Percentiles rank a stretch among this genome's conserved stretches.
These are phyloP conservation scores for Jackrogersella minutella DNA, from an alignment of 495 filamentous ascomycete species.

Conservation along the genomic window DNA sequence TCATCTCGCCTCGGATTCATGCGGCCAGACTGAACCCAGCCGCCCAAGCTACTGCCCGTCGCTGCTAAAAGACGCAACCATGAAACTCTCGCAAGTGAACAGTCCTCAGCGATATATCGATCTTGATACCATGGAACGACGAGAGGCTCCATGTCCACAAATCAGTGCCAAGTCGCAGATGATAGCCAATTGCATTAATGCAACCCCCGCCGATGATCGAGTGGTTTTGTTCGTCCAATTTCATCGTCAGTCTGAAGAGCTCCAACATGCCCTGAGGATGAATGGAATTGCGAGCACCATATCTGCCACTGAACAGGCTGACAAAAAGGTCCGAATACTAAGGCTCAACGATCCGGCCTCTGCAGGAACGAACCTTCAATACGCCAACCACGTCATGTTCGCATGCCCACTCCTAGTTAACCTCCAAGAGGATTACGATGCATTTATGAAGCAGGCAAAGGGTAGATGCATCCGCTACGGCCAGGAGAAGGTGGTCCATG, in stretches of 20 bases:
- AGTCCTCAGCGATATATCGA: background rate
- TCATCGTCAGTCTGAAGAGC: slow-evolving; percentile 25
- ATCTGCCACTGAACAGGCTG: slow-evolving; percentile 12
- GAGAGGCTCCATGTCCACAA: background rate
- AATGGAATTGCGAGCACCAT: slow-evolving; percentile 23
- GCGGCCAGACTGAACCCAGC: slow-evolving; percentile 12
- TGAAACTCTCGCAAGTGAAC: slow-evolving; percentile 22
- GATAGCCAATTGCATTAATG: slow-evolving; percentile 36
- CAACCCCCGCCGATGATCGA: slow-evolving; percentile 33
- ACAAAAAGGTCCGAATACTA: slow-evolving; percentile 67
- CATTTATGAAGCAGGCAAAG: slow-evolving; percentile 72
- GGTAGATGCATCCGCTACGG: slow-evolving; percentile 73
- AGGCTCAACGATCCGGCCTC: slow-evolving; percentile 69
- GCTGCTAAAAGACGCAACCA: slow-evolving; percentile 11
- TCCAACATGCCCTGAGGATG: slow-evolving; percentile 35
- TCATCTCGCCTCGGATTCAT: slow-evolving; percentile 39
- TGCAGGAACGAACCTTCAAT: slow-evolving; percentile 75
- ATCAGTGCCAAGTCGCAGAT: slow-evolving; percentile 35
- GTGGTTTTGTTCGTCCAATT: slow-evolving; percentile 51
- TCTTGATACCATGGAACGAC: background rate
- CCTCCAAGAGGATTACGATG: slow-evolving; percentile 65
- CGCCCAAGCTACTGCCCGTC: slow-evolving; percentile 18
- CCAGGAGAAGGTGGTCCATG: slow-evolving; percentile 69
- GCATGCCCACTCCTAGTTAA: slow-evolving; percentile 63
- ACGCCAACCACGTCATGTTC: slow-evolving; percentile 82